Evolutionary conservation across 192 early-diverging fungal genomes (phyloP).

Genomic region (Allomyces arbusculus): DNA sequence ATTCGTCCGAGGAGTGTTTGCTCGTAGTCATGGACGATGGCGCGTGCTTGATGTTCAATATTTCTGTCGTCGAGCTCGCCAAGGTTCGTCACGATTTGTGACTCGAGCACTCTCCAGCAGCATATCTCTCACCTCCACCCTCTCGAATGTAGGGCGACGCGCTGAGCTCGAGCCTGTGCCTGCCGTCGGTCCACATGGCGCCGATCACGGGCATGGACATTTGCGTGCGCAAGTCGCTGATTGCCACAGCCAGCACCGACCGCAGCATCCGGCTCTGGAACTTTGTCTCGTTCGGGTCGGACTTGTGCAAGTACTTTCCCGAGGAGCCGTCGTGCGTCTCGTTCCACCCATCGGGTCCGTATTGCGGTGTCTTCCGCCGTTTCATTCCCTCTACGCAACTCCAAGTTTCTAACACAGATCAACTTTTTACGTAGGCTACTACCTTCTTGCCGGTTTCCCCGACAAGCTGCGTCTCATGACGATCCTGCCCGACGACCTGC

Average conservation of each 20-base stretch:
- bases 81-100: constrained; percentile 5
- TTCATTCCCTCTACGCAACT: neutral
- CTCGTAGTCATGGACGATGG: constrained; percentile 12
- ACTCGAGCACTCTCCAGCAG: no score
- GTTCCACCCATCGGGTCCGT: constrained; percentile 30
- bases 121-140: no score
- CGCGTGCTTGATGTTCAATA: constrained; percentile 11
- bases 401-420: no score
- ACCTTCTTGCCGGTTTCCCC: constrained; percentile 28
- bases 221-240: constrained; percentile 29
- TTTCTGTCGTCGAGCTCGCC: constrained; percentile 8
- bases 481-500: constrained; percentile 33
- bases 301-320: constrained; percentile 26
- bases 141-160: constrained; percentile 11
- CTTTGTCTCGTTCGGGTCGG: constrained; percentile 20
- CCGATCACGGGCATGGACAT: constrained; percentile 23
- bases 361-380: neutral
- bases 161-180: constrained; percentile 11
- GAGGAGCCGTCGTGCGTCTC: constrained; percentile 29
- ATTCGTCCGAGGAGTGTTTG: constrained; percentile 15
- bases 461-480: constrained; percentile 36
- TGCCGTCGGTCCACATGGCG: constrained; percentile 24
- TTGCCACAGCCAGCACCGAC: constrained; percentile 26
- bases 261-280: constrained; percentile 31
- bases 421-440: neutral